Evolutionary conservation across 495 filamentous ascomycete species (phyloP).

Genomic region (Aspergillus bertholletiae): DNA sequence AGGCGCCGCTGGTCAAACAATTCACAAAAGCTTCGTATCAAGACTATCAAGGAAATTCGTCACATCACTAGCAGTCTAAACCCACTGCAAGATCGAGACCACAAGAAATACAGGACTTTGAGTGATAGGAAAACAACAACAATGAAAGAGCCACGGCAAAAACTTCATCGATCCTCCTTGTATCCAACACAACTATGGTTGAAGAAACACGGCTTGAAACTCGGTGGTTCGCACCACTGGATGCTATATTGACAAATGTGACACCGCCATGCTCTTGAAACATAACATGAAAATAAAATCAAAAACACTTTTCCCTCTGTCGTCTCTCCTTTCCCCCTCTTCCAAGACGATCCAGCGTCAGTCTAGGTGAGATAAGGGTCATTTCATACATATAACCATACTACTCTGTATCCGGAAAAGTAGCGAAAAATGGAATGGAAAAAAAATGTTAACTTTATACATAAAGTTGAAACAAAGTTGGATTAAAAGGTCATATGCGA

Average conservation of each 20-base stretch:
- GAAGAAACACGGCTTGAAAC: not conserved
- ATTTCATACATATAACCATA: constrained; percentile 35
- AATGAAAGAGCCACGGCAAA: too few species aligned
- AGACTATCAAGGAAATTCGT: constrained; percentile 9
- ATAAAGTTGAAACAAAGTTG: constrained; percentile 33
- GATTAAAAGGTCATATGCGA: constrained; percentile 26
- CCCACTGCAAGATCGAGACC: not conserved
- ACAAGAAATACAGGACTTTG: constrained; percentile 3
- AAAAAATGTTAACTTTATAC: constrained; percentile 39
- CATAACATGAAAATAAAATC: not conserved
- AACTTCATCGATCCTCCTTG: too few species aligned
- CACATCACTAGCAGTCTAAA: constrained; percentile 2
- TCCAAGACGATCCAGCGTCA: constrained; percentile 48
- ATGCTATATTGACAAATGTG: constrained; percentile 15
- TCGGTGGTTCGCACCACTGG: not conserved
- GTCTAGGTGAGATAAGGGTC: constrained; percentile 29
- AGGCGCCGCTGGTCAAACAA: not conserved
- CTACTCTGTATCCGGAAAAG: constrained; percentile 23
- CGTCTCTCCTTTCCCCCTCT: constrained; percentile 22
- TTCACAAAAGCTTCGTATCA: not conserved
- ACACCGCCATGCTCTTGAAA: constrained; percentile 8
- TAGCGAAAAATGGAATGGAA: constrained; percentile 14
- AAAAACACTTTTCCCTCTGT: constrained; percentile 21
- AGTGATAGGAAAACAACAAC: constrained; percentile 15
- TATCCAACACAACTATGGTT: constrained; percentile 19